These are phyloP conservation scores for Leccinum obscurum DNA, from an alignment of 768 basidiomycete species.

Conservation along the genomic window DNA sequence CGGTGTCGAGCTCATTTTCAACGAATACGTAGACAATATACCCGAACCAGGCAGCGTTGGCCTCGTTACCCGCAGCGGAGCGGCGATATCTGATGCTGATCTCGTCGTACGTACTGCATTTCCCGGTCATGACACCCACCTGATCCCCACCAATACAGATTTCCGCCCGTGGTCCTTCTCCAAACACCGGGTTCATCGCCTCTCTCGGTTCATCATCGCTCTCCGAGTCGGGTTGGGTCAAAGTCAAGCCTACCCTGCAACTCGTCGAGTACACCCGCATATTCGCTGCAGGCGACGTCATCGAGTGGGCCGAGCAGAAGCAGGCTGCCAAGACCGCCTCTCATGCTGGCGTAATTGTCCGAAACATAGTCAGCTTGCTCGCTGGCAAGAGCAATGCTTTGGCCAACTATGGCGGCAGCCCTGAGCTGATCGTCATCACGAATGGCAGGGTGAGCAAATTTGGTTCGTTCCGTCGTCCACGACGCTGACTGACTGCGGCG, in stretches of 20 bases:
- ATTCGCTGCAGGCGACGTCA: conserved; percentile 67
- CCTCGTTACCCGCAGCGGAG: conserved; percentile 53
- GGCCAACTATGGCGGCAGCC: conserved; percentile 48
- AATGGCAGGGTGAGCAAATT: conserved; percentile 48
- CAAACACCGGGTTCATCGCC: conserved; percentile 53
- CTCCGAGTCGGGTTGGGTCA: conserved; percentile 43
- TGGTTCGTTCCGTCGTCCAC: not conserved
- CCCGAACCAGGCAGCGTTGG: conserved; percentile 38
- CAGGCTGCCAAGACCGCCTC: conserved; percentile 46
- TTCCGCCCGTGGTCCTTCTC: conserved; percentile 37
- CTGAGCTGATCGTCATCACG: conserved; percentile 55
- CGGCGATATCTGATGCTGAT: conserved; percentile 48
- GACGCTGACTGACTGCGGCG: conserved; percentile 5
- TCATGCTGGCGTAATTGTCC: conserved; percentile 46
- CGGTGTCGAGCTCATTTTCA: conserved; percentile 51
- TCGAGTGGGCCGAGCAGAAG: conserved; percentile 65
- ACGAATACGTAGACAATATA: conserved; percentile 51
- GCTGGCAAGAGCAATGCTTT: conserved; percentile 32
- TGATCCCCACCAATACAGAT: conserved; percentile 18
- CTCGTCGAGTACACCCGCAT: conserved; percentile 50
- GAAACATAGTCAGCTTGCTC: conserved; percentile 51
- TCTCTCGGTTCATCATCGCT: conserved; percentile 43
- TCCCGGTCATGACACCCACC: not conserved
- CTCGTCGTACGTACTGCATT: conserved; percentile 48
- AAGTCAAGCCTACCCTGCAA: conserved; percentile 59